Percentiles rank a stretch among this genome's conserved stretches.
Conservation (phyloP, 2,329 filamentous ascomycete genomes). For the Cladosporium phlei region DNA sequence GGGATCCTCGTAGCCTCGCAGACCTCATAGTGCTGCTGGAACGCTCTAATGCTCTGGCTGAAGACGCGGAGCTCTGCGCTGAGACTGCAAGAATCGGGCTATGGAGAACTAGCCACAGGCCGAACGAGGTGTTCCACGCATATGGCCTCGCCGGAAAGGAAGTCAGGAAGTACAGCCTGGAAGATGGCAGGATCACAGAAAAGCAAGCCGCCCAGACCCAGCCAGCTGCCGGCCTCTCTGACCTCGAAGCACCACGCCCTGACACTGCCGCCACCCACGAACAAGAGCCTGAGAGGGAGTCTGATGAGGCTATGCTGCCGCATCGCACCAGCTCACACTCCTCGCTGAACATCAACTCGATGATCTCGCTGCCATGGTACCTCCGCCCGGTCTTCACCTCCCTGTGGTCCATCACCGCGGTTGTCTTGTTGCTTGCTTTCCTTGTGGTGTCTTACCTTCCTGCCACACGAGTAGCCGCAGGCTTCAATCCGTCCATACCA, state of each 20-base stretch:
- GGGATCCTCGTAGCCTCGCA: constrained; percentile 78
- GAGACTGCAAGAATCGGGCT: constrained; percentile 68
- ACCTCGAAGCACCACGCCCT: constrained; percentile 29
- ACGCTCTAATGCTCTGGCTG: constrained; percentile 69
- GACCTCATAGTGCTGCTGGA: constrained; percentile 75
- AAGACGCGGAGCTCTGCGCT: constrained; percentile 61
- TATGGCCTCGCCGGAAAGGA: constrained; percentile 62
- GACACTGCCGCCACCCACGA: constrained; percentile 36
- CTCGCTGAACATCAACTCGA: constrained; percentile 5
- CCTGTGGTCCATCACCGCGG: constrained; percentile 57
- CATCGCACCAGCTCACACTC: constrained; percentile 14
- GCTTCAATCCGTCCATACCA: constrained; percentile 66
- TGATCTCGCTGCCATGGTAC: constrained; percentile 60
- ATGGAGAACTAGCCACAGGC: constrained; percentile 66
- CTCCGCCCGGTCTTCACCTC: constrained; percentile 63
- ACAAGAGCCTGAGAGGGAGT: constrained; percentile 50
- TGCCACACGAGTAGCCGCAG: constrained; percentile 58
- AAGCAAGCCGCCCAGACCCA: constrained; percentile 23
- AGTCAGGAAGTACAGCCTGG: constrained; percentile 48
- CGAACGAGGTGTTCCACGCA: constrained; percentile 68
- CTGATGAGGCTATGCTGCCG: constrained; percentile 28
- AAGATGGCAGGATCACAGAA: constrained; percentile 45
- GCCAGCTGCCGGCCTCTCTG: constrained; percentile 12
- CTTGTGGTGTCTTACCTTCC: constrained; percentile 71
- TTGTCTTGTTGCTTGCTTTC: constrained; percentile 63